Percentiles rank a stretch among this genome's conserved stretches.
phyloP scores from a whole-genome alignment of 2,329 filamentous ascomycete genomes.

The Epichloe brachyelytri region DNA sequence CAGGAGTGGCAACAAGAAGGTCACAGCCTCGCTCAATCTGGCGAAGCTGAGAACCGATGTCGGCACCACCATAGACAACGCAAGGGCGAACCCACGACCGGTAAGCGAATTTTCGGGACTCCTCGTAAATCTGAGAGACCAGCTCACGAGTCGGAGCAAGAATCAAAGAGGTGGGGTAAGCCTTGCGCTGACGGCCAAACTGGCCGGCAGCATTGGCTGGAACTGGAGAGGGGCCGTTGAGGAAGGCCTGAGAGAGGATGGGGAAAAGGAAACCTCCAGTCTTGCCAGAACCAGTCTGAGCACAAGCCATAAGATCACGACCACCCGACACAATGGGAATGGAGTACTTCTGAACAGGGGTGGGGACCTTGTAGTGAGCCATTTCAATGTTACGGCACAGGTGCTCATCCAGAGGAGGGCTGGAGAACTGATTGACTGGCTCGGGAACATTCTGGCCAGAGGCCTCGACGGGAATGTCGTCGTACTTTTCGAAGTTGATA shows the following conservation, averaged over 20 bases:
- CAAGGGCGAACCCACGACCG: constrained; percentile 97
- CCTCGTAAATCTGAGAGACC: constrained; percentile 96
- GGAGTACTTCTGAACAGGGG: constrained; percentile 97
- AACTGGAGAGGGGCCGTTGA: constrained; percentile 64
- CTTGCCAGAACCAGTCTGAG: constrained; percentile 99
- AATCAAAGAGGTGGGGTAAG: constrained; percentile 90
- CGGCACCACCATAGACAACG: constrained; percentile 97
- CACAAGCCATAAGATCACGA: constrained; percentile 98
- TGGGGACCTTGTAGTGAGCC: constrained; percentile 88
- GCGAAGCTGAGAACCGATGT: constrained; percentile 94
- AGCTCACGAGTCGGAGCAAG: constrained; percentile 95
- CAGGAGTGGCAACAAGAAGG: constrained; percentile 90
- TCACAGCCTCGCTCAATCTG: constrained; percentile 97
- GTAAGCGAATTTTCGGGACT: constrained; percentile 96
- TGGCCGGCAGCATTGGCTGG: constrained; percentile 53
- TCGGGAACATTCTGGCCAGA: constrained; percentile 90
- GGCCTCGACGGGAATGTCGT: constrained; percentile 96
- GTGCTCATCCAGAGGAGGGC: constrained; percentile 91
- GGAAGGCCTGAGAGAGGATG: constrained; percentile 94
- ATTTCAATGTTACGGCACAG: constrained; percentile 86
- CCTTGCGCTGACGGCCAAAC: constrained; percentile 92
- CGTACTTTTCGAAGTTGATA: constrained; percentile 99
- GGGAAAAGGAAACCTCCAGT: constrained; percentile 99
- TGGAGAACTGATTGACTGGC: constrained; percentile 78
- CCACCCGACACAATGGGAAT: constrained; percentile 98